These are phyloP conservation scores for Ceratobasidium sp. DNA, from an alignment of 1,284 basidiomycete species.

Conservation along the genomic window DNA sequence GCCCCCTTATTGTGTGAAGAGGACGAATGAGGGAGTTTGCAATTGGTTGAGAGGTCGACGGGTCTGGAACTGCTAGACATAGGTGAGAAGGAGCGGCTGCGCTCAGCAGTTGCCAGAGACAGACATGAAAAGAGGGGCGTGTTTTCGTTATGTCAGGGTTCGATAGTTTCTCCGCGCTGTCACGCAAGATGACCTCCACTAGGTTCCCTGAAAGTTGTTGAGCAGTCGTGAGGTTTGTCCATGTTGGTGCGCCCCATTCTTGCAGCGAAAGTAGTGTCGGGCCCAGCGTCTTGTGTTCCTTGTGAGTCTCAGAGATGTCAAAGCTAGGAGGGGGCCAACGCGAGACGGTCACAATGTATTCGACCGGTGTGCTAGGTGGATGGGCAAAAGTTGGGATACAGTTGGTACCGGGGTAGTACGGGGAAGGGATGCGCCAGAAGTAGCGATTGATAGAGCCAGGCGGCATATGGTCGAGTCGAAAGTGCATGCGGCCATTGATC, in stretches of 20 bases:
- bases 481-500: conserved; percentile 26
- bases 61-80: not conserved
- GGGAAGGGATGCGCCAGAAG: not conserved
- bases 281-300: not conserved
- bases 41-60: too few species aligned
- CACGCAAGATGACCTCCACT: not conserved
- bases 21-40: not conserved
- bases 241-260: conserved; percentile 13
- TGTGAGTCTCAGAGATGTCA: not conserved
- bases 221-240: not conserved
- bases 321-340: not conserved
- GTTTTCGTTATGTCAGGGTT: too few species aligned
- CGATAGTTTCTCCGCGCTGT: not conserved
- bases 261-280: not conserved
- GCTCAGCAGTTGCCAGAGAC: not conserved
- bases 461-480: conserved; percentile 34
- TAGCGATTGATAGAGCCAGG: not conserved
- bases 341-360: not conserved
- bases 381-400: not conserved
- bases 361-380: not conserved
- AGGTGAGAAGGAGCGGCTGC: conserved; percentile 11
- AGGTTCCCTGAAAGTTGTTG: not conserved
- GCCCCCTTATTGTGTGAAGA: not conserved
- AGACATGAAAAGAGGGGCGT: not conserved
- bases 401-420: not conserved